Percentiles rank a stretch among this genome's conserved stretches.
Evolutionary conservation across 2,329 filamentous ascomycete species (phyloP).

Genomic region (Orbilia quercus): DNA sequence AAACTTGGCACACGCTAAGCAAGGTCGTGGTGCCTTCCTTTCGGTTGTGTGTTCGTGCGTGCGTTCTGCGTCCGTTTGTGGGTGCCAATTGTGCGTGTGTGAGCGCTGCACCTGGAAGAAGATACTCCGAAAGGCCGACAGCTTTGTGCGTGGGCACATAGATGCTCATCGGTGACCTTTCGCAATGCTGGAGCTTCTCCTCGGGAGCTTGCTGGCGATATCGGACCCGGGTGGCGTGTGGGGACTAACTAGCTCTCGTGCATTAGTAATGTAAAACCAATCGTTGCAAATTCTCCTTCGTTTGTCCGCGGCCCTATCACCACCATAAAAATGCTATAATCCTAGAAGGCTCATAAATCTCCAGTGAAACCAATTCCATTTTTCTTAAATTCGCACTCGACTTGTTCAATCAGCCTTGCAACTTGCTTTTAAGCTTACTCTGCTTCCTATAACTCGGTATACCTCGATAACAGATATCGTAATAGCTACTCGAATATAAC

Average conservation of each 20-base stretch:
- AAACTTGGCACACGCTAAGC: too few relatives aligned
- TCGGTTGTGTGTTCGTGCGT: neutral
- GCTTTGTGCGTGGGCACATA: neutral
- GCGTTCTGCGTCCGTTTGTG: neutral
- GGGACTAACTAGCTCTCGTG: conserved; percentile 19
- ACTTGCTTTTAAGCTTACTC: neutral
- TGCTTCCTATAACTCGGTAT: too few relatives aligned
- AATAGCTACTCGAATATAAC: conserved; percentile 6
- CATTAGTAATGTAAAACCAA: conserved; percentile 42
- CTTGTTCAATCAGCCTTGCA: neutral
- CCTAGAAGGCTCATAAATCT: neutral
- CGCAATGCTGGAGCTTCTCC: neutral
- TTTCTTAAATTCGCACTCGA: too few relatives aligned
- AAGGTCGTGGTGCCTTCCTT: too few relatives aligned
- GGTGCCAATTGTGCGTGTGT: neutral
- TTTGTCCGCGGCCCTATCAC: conserved; percentile 21
- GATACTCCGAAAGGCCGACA: conserved; percentile 6
- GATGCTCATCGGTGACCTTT: neutral
- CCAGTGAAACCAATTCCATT: neutral
- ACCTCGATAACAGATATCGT: too few relatives aligned
- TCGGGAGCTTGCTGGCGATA: conserved; percentile 22
- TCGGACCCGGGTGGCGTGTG: conserved; percentile 10
- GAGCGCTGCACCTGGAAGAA: neutral
- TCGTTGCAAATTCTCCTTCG: conserved; percentile 13
- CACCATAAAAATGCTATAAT: neutral